Evolutionary conservation across 441 rosid species (phyloP).

Genomic region (Mallotus repandus): DNA sequence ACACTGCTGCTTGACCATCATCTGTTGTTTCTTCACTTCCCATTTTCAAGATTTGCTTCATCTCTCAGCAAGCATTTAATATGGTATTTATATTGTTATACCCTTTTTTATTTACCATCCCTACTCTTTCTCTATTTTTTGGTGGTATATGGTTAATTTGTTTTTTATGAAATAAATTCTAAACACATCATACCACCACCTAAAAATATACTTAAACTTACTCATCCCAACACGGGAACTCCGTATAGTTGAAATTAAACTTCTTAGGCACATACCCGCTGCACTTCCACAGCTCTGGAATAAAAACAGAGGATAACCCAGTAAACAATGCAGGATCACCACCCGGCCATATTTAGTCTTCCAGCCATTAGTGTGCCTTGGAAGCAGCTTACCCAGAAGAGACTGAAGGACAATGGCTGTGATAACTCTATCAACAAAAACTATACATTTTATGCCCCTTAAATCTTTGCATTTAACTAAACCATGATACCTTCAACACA

Average conservation of each 20-base stretch:
- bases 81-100: too few relatives aligned
- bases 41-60: too few relatives aligned
- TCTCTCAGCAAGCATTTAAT: too few relatives aligned
- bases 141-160: too few relatives aligned
- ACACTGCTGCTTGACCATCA: too few relatives aligned
- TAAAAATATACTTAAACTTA: too few relatives aligned
- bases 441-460: conserved; percentile 70
- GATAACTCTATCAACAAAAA: conserved; percentile 88
- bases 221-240: conserved; percentile 90
- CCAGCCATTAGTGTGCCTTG: conserved; percentile 53
- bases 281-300: conserved; percentile 82
- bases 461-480: conserved; percentile 37
- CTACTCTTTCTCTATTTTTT: too few relatives aligned
- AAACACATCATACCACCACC: too few relatives aligned
- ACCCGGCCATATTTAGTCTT: conserved; percentile 74
- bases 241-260: conserved; percentile 84
- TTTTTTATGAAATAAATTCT: too few relatives aligned
- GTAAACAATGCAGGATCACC: conserved; percentile 74
- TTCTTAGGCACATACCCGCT: conserved; percentile 89
- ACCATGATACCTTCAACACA: conserved; percentile 5
- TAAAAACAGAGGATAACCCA: conserved; percentile 74
- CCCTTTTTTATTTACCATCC: too few relatives aligned
- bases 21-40: too few relatives aligned
- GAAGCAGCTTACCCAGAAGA: conserved; percentile 58
- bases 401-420: conserved; percentile 61